Conservation (phyloP, 148 eudicot species). For the Pouteria glomerata region DNA sequence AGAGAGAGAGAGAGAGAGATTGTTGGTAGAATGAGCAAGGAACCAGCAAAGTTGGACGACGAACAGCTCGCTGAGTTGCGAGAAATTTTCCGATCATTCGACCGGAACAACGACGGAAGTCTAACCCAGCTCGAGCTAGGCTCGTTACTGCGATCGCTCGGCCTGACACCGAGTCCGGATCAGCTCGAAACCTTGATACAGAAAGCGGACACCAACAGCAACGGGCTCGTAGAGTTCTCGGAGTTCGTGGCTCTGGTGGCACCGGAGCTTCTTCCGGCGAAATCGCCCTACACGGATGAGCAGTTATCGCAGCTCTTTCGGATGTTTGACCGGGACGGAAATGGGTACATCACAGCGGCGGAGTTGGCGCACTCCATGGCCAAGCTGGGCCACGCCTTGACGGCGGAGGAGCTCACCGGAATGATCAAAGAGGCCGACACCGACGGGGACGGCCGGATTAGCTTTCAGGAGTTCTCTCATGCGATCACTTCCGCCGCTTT, state of each 20-base stretch:
- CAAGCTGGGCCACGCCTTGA: slow-evolving; percentile 60
- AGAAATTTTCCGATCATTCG: slow-evolving; percentile 71
- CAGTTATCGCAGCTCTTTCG: slow-evolving; percentile 50
- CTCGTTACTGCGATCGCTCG: slow-evolving; percentile 53
- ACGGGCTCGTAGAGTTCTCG: slow-evolving; percentile 60
- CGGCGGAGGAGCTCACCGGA: slow-evolving; percentile 64
- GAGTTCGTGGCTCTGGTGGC: slow-evolving; percentile 62
- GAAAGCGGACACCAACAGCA: slow-evolving; percentile 57
- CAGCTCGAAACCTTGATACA: slow-evolving; percentile 52
- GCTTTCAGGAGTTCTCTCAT: slow-evolving; percentile 59
- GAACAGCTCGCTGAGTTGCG: slow-evolving; percentile 57
- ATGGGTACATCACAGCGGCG: slow-evolving; percentile 61
- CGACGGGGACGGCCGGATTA: slow-evolving; percentile 67
- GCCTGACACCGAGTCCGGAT: slow-evolving; percentile 51
- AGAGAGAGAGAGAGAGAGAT: too few relatives aligned
- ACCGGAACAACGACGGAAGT: slow-evolving; percentile 67
- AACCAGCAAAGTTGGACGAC: slow-evolving; percentile 44
- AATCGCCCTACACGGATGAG: slow-evolving; percentile 63
- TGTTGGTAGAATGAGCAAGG: slow-evolving; percentile 17
- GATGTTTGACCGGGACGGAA: slow-evolving; percentile 67
- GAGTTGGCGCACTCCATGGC: slow-evolving; percentile 80
- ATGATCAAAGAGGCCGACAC: slow-evolving; percentile 71
- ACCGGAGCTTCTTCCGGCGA: slow-evolving; percentile 55
- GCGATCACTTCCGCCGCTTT: slow-evolving; percentile 62
- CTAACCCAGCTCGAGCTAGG: slow-evolving; percentile 66